Conservation (phyloP, 495 filamentous ascomycete genomes). For the Podospora australis region DNA sequence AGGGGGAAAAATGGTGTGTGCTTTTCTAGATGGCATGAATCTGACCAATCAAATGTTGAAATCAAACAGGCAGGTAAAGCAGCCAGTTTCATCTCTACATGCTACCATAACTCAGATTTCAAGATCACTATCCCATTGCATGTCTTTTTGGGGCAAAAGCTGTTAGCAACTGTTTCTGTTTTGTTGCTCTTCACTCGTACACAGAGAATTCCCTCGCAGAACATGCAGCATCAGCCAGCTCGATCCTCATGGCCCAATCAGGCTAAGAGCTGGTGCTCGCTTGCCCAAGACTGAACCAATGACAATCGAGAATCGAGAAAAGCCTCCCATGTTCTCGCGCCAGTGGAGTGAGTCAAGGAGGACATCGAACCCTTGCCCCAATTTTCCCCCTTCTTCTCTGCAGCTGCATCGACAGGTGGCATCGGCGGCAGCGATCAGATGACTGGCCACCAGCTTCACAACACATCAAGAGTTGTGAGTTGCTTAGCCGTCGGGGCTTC, state of each 20-base stretch:
- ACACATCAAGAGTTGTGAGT: no score
- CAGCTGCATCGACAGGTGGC: constrained; percentile 12
- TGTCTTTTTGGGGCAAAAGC: rapidly evolving
- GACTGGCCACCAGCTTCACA: not conserved
- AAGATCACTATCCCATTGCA: no score
- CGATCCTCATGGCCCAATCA: constrained; percentile 16
- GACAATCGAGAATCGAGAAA: constrained; percentile 3
- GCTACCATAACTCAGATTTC: no score
- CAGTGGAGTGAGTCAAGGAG: constrained; percentile 17
- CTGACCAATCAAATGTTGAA: constrained; percentile 15
- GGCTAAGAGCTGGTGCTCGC: constrained; percentile 20
- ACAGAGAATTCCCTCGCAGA: not conserved
- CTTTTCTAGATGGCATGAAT: constrained; percentile 5
- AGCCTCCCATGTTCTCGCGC: not conserved
- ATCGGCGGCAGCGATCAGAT: constrained; percentile 1
- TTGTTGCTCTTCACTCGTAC: constrained; percentile 4
- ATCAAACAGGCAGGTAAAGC: constrained; percentile 23
- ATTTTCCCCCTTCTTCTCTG: constrained; percentile 13
- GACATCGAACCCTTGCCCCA: constrained; percentile 9
- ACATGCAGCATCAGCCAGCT: constrained; percentile 17
- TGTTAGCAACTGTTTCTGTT: not conserved
- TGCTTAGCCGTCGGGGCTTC: no score
- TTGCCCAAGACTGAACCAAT: constrained; percentile 19
- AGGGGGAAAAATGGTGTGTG: constrained; percentile 12
- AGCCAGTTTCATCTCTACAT: not conserved